A percentile compares a stretch with the other conserved stretches of the same genome.
Evolutionary conservation across 805 yeast genomes (phyloP).

Genomic region (Candida morakotiae): DNA sequence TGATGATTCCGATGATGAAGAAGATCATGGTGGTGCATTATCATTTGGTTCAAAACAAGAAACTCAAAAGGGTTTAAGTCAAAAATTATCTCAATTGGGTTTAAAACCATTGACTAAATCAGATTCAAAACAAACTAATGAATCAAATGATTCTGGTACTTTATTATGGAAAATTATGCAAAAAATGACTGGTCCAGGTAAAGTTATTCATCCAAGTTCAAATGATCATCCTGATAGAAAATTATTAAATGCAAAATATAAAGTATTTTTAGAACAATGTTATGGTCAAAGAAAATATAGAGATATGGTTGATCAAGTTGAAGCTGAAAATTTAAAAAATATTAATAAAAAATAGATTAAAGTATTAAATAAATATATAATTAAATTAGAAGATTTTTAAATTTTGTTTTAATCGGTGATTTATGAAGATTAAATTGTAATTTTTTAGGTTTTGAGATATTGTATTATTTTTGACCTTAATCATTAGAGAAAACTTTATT

Average conservation of each 20-base stretch:
- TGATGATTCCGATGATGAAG: constrained; percentile 19
- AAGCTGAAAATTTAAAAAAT: constrained; percentile 12
- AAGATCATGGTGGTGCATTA: constrained; percentile 46
- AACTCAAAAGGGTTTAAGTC: constrained; percentile 50
- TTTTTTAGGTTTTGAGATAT: too few species aligned
- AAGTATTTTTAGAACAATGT: constrained; percentile 85
- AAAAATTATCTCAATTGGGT: constrained; percentile 33
- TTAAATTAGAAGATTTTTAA: too few species aligned
- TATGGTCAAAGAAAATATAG: constrained; percentile 76
- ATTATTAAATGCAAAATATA: constrained; percentile 74
- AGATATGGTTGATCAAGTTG: constrained; percentile 54
- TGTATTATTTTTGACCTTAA: too few species aligned
- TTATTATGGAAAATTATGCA: constrained; percentile 86
- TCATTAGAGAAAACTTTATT: too few species aligned
- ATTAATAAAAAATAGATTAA: constrained; percentile 1
- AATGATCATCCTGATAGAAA: constrained; percentile 59
- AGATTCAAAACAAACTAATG: constrained; percentile 10
- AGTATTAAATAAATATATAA: background rate
- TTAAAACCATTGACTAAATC: constrained; percentile 38
- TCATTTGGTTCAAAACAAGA: constrained; percentile 59
- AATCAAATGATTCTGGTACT: constrained; percentile 43
- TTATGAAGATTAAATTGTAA: too few species aligned
- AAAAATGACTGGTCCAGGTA: constrained; percentile 77
- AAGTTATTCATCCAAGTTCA: constrained; percentile 66
- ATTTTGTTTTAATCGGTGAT: too few species aligned